Conservation (phyloP, 176 grass and related monocot species). For the Aechmea fasciata region DNA sequence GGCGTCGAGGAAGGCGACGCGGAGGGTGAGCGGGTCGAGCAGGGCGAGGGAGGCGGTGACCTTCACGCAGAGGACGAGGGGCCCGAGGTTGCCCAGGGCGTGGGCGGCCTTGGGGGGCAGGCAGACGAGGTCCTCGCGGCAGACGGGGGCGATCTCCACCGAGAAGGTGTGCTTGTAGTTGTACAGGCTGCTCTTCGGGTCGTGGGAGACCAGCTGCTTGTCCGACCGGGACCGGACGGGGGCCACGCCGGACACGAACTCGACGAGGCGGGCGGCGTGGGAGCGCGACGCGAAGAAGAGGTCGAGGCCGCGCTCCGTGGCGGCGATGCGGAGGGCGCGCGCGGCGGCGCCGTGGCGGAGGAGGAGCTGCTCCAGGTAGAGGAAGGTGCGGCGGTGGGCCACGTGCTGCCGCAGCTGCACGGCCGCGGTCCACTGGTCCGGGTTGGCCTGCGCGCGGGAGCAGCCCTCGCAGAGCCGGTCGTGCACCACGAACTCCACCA, state of each 20-base stretch:
- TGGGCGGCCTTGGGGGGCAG: slow-evolving; percentile 59
- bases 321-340: slow-evolving; percentile 51
- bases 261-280: slow-evolving; percentile 60
- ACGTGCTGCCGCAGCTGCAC: slow-evolving; percentile 86
- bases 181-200: slow-evolving; percentile 57
- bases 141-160: slow-evolving; percentile 84
- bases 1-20: slow-evolving; percentile 69
- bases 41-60: slow-evolving; percentile 61
- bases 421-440: slow-evolving; percentile 67
- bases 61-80: slow-evolving; percentile 68
- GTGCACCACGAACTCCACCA: slow-evolving; percentile 70
- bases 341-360: slow-evolving; percentile 63
- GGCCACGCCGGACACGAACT: slow-evolving; percentile 60
- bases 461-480: slow-evolving; percentile 65
- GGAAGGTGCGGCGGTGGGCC: slow-evolving; percentile 67
- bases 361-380: slow-evolving; percentile 84
- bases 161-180: slow-evolving; percentile 93
- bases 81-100: slow-evolving; percentile 68
- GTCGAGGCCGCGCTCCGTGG: slow-evolving; percentile 44
- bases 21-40: slow-evolving; percentile 63
- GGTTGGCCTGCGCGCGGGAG: slow-evolving; percentile 56
- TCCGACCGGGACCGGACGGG: slow-evolving; percentile 52
- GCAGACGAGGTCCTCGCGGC: slow-evolving; percentile 79
- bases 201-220: slow-evolving; percentile 88
- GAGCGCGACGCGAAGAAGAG: slow-evolving; percentile 75